Conservation (phyloP, 2,329 filamentous ascomycete genomes). For the Aureobasidium namibiae region DNA sequence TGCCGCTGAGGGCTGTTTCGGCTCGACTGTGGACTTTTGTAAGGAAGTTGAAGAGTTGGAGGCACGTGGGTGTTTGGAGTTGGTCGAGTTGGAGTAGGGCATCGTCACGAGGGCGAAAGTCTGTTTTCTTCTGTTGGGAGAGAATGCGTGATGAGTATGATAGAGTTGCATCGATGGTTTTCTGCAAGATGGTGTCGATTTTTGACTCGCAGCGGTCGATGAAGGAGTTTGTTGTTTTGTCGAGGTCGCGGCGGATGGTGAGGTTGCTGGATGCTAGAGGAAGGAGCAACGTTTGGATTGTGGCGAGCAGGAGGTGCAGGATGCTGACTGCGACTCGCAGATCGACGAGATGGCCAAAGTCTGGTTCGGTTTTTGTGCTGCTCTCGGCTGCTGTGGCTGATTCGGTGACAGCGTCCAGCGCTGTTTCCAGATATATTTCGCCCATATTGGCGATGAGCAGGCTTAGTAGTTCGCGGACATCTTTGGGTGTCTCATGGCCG, state of each 20-base stretch:
- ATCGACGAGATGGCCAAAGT: conserved; percentile 72
- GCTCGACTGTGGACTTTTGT: conserved; percentile 52
- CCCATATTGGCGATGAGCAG: conserved; percentile 82
- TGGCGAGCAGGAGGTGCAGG: conserved; percentile 86
- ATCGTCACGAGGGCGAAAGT: conserved; percentile 81
- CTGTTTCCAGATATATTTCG: conserved; percentile 64
- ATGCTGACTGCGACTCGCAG: conserved; percentile 79
- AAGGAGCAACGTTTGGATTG: conserved; percentile 82
- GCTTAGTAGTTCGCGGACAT: conserved; percentile 76
- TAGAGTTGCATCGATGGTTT: conserved; percentile 62
- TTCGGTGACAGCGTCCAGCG: conserved; percentile 63
- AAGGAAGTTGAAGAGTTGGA: conserved; percentile 73
- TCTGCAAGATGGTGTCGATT: conserved; percentile 62
- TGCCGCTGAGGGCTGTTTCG: conserved; percentile 65
- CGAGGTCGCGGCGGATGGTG: conserved; percentile 82
- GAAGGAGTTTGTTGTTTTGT: conserved; percentile 67
- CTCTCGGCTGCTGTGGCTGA: conserved; percentile 68
- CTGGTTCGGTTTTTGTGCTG: conserved; percentile 69
- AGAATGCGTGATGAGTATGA: conserved; percentile 70
- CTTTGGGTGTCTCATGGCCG: conserved; percentile 82
- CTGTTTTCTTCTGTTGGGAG: conserved; percentile 71
- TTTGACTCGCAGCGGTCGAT: conserved; percentile 78
- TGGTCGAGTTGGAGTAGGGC: conserved; percentile 59
- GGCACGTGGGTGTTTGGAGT: conserved; percentile 79
- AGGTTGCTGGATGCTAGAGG: conserved; percentile 83